Base-by-base conservation (phyloP, 2,329 filamentous ascomycete species). In the Nannizziopsis barbatae region DNA sequence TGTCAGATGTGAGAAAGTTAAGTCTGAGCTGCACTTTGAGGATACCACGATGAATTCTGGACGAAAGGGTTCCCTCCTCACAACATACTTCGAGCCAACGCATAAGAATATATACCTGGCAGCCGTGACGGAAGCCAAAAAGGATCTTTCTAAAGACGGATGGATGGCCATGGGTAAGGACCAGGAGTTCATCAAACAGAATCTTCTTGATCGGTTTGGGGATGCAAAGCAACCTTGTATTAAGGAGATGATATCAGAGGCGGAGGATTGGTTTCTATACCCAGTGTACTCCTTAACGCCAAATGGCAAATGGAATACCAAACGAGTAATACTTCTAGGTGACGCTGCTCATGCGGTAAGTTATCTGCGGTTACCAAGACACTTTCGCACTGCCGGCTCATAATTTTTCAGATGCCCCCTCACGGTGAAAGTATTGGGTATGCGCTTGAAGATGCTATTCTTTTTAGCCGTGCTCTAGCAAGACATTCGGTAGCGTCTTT, bases 271-370 rank as follows among this genome's bases (percentile, higher is more conserved):
- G 65, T 20, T 67, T 65, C 61, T 63, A 61, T 55, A 51, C 6
- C 41, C 41, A 6, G 64, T 71, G 1, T 68, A 68, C 50, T 59
- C 62, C 32, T 58, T 71, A 1, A 60, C 56, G 1, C 59, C 62
- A 0, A 58, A 60, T 8, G 65, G 62, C 3, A 58, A 54, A 14
- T 71, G 68, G 68, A 60, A 54, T 27, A 62, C 60, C 4, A 60
- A 64, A 15, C 60, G 64, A 2, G 63, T 63, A 1, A 60, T 71
- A 15, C 53, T 72, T 3, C 54, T 72, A 2, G 69, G 69, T 4
- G 70, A 72, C 57, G 68, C 69, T 30, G 70, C 67, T 10, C 68
- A 72, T 51, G 68, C 68, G 30, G 66, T 69, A 60, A 40, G 64
- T 59, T 5, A 8, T 18, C 31, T 10, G 20, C 7, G 7, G 12